These are phyloP conservation scores for Phytophthora fragariaefolia DNA, from an alignment of 352 stramenopile species.

Conservation along the genomic window DNA sequence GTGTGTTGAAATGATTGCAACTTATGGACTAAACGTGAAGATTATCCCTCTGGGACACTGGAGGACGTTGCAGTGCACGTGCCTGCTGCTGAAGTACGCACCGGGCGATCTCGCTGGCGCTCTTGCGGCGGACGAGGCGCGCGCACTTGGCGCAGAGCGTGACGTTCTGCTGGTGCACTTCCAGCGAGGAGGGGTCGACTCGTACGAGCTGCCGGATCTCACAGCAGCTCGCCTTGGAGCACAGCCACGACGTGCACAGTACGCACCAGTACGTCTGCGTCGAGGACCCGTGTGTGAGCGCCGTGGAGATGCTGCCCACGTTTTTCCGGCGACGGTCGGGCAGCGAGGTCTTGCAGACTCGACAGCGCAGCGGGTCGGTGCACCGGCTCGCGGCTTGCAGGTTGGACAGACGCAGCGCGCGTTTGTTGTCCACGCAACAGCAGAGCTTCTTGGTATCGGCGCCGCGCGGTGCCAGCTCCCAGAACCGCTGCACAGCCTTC, in stretches of 20 bases:
- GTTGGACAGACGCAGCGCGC: neutral
- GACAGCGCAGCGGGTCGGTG: neutral
- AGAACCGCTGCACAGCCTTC: neutral
- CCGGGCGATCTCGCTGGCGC: neutral
- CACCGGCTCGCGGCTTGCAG: neutral
- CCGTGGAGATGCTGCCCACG: neutral
- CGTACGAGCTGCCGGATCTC: neutral
- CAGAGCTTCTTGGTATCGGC: neutral
- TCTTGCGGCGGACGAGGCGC: neutral
- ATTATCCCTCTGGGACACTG: neutral
- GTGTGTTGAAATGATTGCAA: neutral
- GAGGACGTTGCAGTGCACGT: too few species aligned
- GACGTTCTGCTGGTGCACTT: neutral
- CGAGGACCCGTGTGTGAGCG: neutral
- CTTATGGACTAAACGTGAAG: neutral
- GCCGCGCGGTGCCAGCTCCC: neutral
- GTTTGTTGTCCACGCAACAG: neutral
- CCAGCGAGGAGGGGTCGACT: neutral
- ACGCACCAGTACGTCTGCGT: neutral
- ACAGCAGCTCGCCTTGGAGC: neutral
- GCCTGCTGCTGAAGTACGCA: neutral
- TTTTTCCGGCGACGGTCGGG: neutral
- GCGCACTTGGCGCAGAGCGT: neutral
- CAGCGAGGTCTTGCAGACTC: neutral
- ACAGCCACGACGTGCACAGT: conserved; percentile 1